Evolutionary conservation across 2,329 filamentous ascomycete species (phyloP), one percentile per base, ranked within the genome.

Genomic region (Fusarium torulosum): DNA sequence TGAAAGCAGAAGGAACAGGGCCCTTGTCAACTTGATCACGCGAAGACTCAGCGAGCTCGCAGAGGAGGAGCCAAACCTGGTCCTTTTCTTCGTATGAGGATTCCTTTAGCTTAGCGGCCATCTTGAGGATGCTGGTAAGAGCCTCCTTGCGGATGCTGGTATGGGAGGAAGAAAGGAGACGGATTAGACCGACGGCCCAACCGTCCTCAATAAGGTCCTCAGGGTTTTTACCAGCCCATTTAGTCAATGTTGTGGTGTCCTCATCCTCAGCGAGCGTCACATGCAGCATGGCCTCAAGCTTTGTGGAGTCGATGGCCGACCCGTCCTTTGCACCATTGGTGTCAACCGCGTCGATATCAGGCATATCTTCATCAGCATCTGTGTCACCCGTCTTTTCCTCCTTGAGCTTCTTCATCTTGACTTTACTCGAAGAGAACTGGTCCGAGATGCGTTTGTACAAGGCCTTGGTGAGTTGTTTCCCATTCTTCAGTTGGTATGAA

Each of bases 131-230:
- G 70, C 88, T 90, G 38, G 84, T 87, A 19, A 91, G 81, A 7
- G 93, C 92, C 79, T 97, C 93, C 63, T 90, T 88, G 49, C 94
- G 88, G 67, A 97, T 91, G 75, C 91, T 90, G 35, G 84, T 82
- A 72, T 96, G 88, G 45, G 88, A 80, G 0, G 94, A 97, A 53
- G 88, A 90, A 13, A 97, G 84, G 71, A 95, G 91, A 33, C 90
- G 83, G 45, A 97, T 84, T 29, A 98, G 81, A 4, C 88, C 85
- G 15, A 86, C 83, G 21, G 92, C 84, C 71, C 92, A 86, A 8
- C 91, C 91, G 66, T 96, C 91, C 71, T 96, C 92, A 10, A 96
- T 82, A 1, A 93, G 86, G 72, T 94, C 89, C 42, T 94, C 91
- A 0, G 92, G 82, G 31, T 92, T 90, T 74, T 96, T 95, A 65